Evolutionary conservation across 2,329 filamentous ascomycete species (phyloP), one percentile per base, ranked within the genome.

Genomic region (Cercospora sp.): DNA sequence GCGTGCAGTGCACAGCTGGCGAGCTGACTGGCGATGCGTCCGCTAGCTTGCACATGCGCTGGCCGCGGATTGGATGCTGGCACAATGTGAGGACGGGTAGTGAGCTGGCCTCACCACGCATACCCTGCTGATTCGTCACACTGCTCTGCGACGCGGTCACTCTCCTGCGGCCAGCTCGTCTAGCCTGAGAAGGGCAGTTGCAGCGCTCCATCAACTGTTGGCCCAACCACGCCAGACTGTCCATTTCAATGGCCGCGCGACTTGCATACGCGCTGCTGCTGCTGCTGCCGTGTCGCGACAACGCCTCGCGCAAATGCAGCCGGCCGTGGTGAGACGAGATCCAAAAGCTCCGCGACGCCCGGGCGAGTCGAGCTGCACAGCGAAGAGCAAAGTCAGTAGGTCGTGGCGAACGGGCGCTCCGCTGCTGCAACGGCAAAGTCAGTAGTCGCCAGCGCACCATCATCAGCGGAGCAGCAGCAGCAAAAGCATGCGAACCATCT

Each of bases 401-500:
- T 31, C 18, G 45, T 63, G 51, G 42, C 61, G 42, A 63, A 51
- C 45, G 31, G 31, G 31, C 10, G 31, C 31, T 33, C 31, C 31
- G 10, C 31, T 33, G 31, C 31, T 33, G 31, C 31, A 33, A 33
- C 31, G 31, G 31, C 31, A 33, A 33, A 33, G 31, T 5, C 31
- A 33, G 31, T 33, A 33, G 31, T 33, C 31, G 60, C 39, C 60
- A 63, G 45, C 60, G 60, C 60, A 63, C 20, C 33, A 23, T 18
- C 16, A 18, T 9, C 42, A 18, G 42, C 42, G 18, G 5, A 36
- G 9, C 61, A 33, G 61, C 61, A 33, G 61, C 39, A 63, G 18
- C 45, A 62, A 61, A 61, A 64, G 57, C 65, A 60, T 67, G 28
- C 53, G 30, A 67, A 59, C 59, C 57, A n/a, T 33, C 33, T 31